phyloP scores from a whole-genome alignment of 495 filamentous ascomycete species.

The Thozetella sp. region DNA sequence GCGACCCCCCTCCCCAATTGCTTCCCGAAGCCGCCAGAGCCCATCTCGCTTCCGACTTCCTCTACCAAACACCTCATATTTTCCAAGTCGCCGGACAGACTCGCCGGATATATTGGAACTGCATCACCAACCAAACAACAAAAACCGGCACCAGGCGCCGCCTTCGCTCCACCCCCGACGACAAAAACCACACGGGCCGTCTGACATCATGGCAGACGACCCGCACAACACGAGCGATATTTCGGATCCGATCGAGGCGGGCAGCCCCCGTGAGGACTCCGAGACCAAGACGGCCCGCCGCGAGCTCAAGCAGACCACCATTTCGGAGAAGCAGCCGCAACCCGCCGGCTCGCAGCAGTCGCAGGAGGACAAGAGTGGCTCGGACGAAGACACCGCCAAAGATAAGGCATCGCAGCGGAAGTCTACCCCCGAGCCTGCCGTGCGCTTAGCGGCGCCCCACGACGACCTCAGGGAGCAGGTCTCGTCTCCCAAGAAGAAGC shows the following conservation, averaged over 20 bases:
- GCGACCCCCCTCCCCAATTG: too few relatives aligned
- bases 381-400: conserved; percentile 21
- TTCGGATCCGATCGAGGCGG: conserved; percentile 22
- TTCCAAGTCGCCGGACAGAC: too few relatives aligned
- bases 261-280: conserved; percentile 44
- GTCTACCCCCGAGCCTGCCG: conserved; percentile 30
- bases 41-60: not conserved
- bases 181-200: not conserved
- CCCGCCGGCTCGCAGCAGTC: conserved; percentile 4
- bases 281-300: conserved; percentile 56
- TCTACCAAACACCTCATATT: too few relatives aligned
- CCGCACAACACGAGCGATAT: conserved; percentile 31
- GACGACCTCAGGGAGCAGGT: conserved; percentile 44
- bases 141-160: not conserved
- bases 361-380: conserved; percentile 19
- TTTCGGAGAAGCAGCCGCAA: conserved; percentile 45
- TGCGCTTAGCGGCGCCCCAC: conserved; percentile 24
- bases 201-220: conserved; percentile 38
- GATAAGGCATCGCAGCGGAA: conserved; percentile 9
- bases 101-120: too few relatives aligned
- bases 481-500: conserved; percentile 59
- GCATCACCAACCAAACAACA: too few relatives aligned
- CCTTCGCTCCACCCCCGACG: too few relatives aligned
- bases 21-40: not conserved
- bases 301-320: conserved; percentile 54